These are phyloP conservation scores for Parathielavia appendiculata DNA, from an alignment of 495 filamentous ascomycete species.

Conservation along the genomic window DNA sequence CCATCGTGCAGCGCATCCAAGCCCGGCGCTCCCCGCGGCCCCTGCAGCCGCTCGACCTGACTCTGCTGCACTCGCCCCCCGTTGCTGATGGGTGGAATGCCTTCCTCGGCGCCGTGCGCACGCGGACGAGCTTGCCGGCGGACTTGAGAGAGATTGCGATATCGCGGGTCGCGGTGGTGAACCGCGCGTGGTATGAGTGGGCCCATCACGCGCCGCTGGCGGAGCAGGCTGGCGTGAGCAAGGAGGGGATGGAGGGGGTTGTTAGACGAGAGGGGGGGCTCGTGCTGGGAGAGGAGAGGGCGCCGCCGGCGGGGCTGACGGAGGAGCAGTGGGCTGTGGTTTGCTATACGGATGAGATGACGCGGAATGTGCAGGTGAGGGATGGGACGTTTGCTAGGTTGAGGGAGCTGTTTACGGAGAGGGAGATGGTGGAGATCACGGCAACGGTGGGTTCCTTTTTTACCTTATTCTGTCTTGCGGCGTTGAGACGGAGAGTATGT, in stretches of 20 bases:
- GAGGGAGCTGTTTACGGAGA: constrained; percentile 54
- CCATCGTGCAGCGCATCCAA: constrained; percentile 56
- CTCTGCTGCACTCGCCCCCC: constrained; percentile 66
- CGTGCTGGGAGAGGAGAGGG: not conserved
- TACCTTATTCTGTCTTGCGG: not conserved
- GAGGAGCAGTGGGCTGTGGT: constrained; percentile 60
- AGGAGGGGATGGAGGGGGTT: constrained; percentile 43
- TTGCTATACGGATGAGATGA: constrained; percentile 72
- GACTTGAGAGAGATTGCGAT: constrained; percentile 67
- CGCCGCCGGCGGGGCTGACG: constrained; percentile 35
- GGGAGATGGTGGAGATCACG: constrained; percentile 72
- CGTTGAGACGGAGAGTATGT: not conserved
- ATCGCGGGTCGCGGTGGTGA: constrained; percentile 67
- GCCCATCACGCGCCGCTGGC: constrained; percentile 65
- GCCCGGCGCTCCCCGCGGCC: constrained; percentile 59
- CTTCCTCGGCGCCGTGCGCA: constrained; percentile 71
- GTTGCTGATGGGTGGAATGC: constrained; percentile 77
- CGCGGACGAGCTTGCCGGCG: constrained; percentile 53
- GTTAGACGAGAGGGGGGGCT: constrained; percentile 24
- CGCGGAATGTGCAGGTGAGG: constrained; percentile 55
- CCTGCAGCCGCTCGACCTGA: constrained; percentile 64
- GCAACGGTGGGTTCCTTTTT: constrained; percentile 51
- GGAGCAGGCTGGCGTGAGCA: constrained; percentile 41
- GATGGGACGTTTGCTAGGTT: constrained; percentile 59
- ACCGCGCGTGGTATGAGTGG: constrained; percentile 76